phyloP scores from a whole-genome alignment of 768 basidiomycete genomes.

The Cytidiella melzeri region DNA sequence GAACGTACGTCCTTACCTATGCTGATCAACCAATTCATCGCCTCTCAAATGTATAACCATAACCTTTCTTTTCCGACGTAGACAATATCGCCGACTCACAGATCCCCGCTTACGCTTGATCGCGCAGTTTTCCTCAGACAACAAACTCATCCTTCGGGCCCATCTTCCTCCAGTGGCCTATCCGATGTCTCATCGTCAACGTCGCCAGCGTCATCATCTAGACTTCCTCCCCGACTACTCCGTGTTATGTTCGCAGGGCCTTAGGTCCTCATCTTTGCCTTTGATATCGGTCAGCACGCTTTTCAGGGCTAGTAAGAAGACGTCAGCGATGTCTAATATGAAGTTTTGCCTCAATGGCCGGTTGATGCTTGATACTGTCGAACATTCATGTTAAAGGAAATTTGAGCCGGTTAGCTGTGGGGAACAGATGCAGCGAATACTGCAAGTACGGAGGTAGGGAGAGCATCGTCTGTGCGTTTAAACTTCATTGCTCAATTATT shows the following conservation, averaged over 20 bases:
- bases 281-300: constrained; percentile 96
- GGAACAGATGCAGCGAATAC: constrained; percentile 85
- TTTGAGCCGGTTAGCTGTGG: not conserved
- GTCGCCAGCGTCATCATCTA: constrained; percentile 78
- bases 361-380: constrained; percentile 78
- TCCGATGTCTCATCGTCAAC: constrained; percentile 88
- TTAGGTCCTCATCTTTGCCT: constrained; percentile 85
- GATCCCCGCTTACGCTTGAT: too few species aligned
- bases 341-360: constrained; percentile 92
- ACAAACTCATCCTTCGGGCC: too few species aligned
- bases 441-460: constrained; percentile 97
- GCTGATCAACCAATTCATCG: too few species aligned
- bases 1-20: too few species aligned
- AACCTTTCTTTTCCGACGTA: too few species aligned
- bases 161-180: constrained; percentile 51
- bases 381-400: constrained; percentile 13
- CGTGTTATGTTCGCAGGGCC: constrained; percentile 74
- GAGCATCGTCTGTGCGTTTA: constrained; percentile 85
- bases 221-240: constrained; percentile 98
- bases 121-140: too few species aligned
- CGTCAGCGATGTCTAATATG: constrained; percentile 79
- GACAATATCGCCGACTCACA: too few species aligned
- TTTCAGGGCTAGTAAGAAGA: constrained; percentile 94
- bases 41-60: too few species aligned
- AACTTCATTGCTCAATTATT: constrained; percentile 6